Evolutionary conservation across 225 moss, liverwort and hornwort genomes (phyloP).

Genomic region (Asterella californica): DNA sequence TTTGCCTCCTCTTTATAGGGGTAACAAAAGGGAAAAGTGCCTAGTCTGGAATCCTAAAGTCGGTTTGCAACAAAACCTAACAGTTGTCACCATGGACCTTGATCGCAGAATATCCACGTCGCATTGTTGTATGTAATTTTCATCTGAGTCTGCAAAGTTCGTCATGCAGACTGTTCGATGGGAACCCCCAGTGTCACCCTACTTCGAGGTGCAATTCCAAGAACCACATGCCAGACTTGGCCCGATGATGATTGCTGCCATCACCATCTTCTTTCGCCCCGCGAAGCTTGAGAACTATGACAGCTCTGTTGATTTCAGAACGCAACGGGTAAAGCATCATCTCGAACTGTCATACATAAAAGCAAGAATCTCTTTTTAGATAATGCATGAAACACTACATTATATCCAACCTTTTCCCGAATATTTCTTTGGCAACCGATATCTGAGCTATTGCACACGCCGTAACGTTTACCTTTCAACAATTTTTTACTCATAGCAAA

Average conservation of each 20-base stretch:
- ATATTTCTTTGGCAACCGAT: neutral
- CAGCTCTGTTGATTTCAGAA: conserved; percentile 63
- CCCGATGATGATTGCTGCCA: conserved; percentile 77
- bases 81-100: too few species aligned
- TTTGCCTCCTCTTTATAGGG: too few species aligned
- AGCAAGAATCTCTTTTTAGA: too few species aligned
- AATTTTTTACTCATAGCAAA: conserved; percentile 4
- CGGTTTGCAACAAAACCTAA: too few species aligned
- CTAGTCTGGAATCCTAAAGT: too few species aligned
- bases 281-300: conserved; percentile 70
- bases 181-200: conserved; percentile 77
- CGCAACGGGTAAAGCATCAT: conserved; percentile 44
- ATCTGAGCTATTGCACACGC: too few species aligned
- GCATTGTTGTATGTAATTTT: too few species aligned
- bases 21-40: too few species aligned
- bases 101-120: too few species aligned
- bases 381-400: neutral
- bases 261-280: conserved; percentile 67
- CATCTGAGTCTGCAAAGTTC: neutral
- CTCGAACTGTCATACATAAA: neutral
- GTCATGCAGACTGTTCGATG: conserved; percentile 64
- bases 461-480: too few species aligned
- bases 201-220: conserved; percentile 80
- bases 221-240: conserved; percentile 87
- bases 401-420: neutral